Evolutionary conservation across 305 asterid species (phyloP).

Genomic region (Rubia balearica): DNA sequence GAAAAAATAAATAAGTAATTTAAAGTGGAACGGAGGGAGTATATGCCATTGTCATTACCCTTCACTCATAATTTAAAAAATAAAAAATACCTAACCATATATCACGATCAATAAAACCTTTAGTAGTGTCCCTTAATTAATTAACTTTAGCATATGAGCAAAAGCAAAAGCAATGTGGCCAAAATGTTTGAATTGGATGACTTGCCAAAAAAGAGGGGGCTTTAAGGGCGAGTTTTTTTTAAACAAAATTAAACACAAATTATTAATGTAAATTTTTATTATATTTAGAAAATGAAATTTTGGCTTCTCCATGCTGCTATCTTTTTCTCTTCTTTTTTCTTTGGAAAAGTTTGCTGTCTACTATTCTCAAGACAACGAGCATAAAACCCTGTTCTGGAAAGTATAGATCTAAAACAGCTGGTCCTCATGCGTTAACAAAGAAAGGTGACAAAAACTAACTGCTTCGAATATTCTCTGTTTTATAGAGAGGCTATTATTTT

Average conservation of each 20-base stretch:
- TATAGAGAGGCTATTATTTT: not conserved
- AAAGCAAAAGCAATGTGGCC: not conserved
- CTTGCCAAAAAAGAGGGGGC: not conserved
- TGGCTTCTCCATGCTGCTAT: constrained; percentile 31
- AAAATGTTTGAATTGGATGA: not conserved
- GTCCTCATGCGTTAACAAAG: constrained; percentile 5
- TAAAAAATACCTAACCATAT: too few relatives aligned
- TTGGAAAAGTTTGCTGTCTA: constrained; percentile 26
- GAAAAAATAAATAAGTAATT: too few relatives aligned
- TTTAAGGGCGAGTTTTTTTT: constrained; percentile 17
- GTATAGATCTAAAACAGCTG: constrained; percentile 30
- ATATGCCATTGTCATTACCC: too few relatives aligned
- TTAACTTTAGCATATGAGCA: constrained; percentile 17
- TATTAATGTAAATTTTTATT: too few relatives aligned
- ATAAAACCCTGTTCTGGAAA: constrained; percentile 32
- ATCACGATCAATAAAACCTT: not conserved
- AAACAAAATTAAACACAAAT: constrained; percentile 10
- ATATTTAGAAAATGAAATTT: constrained; percentile 13
- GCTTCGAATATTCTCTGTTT: not conserved
- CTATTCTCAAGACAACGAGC: constrained; percentile 34
- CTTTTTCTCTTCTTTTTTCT: not conserved
- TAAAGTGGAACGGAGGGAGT: too few relatives aligned
- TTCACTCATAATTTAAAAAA: too few relatives aligned
- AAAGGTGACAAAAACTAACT: not conserved
- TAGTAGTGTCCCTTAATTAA: constrained; percentile 3